phyloP scores from a whole-genome alignment of 768 basidiomycete genomes.

The Rickenella mellea region DNA sequence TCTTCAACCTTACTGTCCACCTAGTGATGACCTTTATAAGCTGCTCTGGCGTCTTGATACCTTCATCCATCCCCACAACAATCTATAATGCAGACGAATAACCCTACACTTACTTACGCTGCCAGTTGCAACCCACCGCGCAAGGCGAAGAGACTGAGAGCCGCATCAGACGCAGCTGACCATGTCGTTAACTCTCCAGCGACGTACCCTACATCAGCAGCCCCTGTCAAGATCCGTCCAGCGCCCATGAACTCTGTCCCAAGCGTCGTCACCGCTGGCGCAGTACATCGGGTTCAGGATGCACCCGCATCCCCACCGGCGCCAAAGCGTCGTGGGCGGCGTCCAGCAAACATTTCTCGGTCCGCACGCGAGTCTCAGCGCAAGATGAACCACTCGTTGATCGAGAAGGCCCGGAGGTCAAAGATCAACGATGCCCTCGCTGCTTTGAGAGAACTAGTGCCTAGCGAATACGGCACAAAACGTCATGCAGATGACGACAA shows the following conservation, averaged over 20 bases:
- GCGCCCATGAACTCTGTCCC: too few species aligned
- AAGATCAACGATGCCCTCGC: conserved; percentile 92
- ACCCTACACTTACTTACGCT: conserved; percentile 20
- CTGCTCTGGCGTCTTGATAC: too few species aligned
- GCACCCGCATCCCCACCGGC: conserved; percentile 14
- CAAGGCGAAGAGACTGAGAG: conserved; percentile 31
- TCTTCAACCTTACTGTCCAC: too few species aligned
- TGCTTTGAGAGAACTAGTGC: conserved; percentile 70
- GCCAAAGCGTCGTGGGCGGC: conserved; percentile 59
- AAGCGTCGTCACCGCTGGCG: not conserved
- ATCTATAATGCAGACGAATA: too few species aligned
- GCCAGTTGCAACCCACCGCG: conserved; percentile 36
- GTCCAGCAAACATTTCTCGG: conserved; percentile 64
- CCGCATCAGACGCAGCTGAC: conserved; percentile 8
- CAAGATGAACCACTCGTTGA: conserved; percentile 89
- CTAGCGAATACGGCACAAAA: conserved; percentile 36
- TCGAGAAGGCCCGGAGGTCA: conserved; percentile 87
- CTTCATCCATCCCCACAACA: too few species aligned
- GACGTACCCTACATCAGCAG: conserved; percentile 9
- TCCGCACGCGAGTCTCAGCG: conserved; percentile 78
- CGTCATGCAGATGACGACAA: conserved; percentile 27
- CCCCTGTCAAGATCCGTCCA: conserved; percentile 13
- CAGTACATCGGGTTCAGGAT: conserved; percentile 7
- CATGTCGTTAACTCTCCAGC: conserved; percentile 3
- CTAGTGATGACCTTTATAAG: too few species aligned